phyloP scores from a whole-genome alignment of 2,329 filamentous ascomycete species.

The Diaporthe caulivora region DNA sequence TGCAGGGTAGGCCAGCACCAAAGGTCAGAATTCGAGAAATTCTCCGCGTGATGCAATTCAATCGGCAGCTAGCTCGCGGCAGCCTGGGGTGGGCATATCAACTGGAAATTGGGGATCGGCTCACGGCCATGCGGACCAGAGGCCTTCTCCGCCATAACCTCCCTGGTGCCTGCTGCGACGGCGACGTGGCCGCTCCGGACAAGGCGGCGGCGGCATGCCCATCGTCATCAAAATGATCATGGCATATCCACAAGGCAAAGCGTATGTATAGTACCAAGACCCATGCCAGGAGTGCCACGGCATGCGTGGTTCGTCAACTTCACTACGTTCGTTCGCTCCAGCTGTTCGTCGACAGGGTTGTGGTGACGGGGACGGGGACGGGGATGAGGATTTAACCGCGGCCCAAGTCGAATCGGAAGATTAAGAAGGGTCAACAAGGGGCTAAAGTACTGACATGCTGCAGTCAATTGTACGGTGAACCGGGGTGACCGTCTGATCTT shows the following conservation, averaged over 20 bases:
- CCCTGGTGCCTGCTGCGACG: conserved; percentile 29
- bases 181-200: conserved; percentile 28
- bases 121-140: conserved; percentile 1
- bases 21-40: conserved; percentile 24
- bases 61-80: conserved; percentile 12
- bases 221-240: not conserved
- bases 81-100: conserved; percentile 25
- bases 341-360: conserved; percentile 7
- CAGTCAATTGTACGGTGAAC: conserved; percentile 24
- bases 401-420: conserved; percentile 33
- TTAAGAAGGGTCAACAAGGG: conserved; percentile 32
- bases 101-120: conserved; percentile 21
- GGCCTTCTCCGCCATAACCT: not conserved
- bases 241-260: conserved; percentile 4
- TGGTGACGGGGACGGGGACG: not conserved
- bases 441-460: conserved; percentile 14
- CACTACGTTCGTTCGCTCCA: not conserved
- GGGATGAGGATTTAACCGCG: conserved; percentile 30
- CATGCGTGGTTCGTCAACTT: not conserved
- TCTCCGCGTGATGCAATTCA: conserved; percentile 32
- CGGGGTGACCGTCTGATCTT: conserved; percentile 39
- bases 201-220: conserved; percentile 29
- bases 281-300: not conserved
- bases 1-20: conserved; percentile 33
- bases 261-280: not conserved